Base-by-base conservation (phyloP, 78 protist genomes). In the Dictyostelium discoideum region DNA sequence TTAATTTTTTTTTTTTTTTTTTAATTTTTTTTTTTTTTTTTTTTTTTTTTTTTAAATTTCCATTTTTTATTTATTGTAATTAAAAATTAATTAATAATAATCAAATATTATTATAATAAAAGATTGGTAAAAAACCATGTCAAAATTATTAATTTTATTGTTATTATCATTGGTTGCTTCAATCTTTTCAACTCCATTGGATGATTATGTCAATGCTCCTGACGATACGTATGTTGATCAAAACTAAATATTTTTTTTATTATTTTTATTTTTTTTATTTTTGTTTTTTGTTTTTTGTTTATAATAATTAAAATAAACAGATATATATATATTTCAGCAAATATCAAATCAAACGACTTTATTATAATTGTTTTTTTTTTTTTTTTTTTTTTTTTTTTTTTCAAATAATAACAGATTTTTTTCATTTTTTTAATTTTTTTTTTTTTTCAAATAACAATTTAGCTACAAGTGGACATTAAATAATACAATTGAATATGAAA, bases 381-480 rank as follows among this genome's bases (percentile, higher is more conserved):
- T 69, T 22, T 69, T 69, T 26, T 69, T 69, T 69, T 10, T 26
- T 69, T 2, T 22, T 8, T 69, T 11, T 69, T 18, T 20, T 60
- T 60, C 69, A 20, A 60, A 60, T 20, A 60, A 60, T 20, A 60
- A 60, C 26, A 50, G 37, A 42, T 42, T 42, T 42, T 42, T 42
- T 42, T 42, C 46, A 42, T 42, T 42, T 42, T 42, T 42, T 42
- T 42, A 42, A 42, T 65, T 65, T 8, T 69, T 9, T 69, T 60
- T 60, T 60, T 16, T 60, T 20, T 60, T 60, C 69, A 20, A 60
- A 60, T 20, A 60, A 60, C 4, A 54, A 54, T 69, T 69, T 57
- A 90, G 94, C 4, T 92, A 92, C n/a, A 83, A 92, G 81, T 92
- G 96, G 96, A 86, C 92, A 37, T 50, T 85, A 42, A 86, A 86